Base-by-base conservation (phyloP, 2,329 filamentous ascomycete genomes). In the Trichoderma citrinoviride region DNA sequence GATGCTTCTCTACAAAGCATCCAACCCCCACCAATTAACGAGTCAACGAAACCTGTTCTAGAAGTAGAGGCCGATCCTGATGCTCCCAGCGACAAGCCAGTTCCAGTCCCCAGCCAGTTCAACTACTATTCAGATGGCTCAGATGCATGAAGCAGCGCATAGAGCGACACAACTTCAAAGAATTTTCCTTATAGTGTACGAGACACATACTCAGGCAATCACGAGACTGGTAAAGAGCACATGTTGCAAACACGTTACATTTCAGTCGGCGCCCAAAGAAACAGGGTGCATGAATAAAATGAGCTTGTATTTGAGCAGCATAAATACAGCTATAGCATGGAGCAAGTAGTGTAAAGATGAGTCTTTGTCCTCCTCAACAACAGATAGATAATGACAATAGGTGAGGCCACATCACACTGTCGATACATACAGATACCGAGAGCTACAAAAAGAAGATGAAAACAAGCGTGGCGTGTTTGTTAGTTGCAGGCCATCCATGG, bases 401-500 rank as follows among this genome's bases (percentile, higher is more conserved):
- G 49, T 61, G 37, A 65, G 37, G 47, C 47, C 41, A 53, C 52
- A 54, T 17, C 14, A 53, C 52, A 37, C 54, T 46, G 27, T 41
- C 37, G 61, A 49, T 57, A 65, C 66, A 68, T 61, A 66, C 61
- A 68, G 46, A 65, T 69, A 60, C 27, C 19, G 40, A 53, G 15
- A 10, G 15, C 49, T 46, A 46, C 47, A 44, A 62, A 52, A 46
- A 54, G 27, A 46, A 54, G 27, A 46, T 5, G 12, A 21, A 4
- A 21, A 46, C 23, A 46, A 46, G 17, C 37, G 5, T 1, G 5
- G 7, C 8, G 2, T 27, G 15, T 37, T 57, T 12, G 6, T 50
- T 69, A 76, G 47, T 66, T 57, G 57, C 77, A 78, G 19, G 71
- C 75, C 70, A 77, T 77, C 77, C 77, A 78, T 17, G 77, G 77